These are phyloP conservation scores for Purshia tridentata DNA, from an alignment of 306 rosid genomes.

Conservation along the genomic window DNA sequence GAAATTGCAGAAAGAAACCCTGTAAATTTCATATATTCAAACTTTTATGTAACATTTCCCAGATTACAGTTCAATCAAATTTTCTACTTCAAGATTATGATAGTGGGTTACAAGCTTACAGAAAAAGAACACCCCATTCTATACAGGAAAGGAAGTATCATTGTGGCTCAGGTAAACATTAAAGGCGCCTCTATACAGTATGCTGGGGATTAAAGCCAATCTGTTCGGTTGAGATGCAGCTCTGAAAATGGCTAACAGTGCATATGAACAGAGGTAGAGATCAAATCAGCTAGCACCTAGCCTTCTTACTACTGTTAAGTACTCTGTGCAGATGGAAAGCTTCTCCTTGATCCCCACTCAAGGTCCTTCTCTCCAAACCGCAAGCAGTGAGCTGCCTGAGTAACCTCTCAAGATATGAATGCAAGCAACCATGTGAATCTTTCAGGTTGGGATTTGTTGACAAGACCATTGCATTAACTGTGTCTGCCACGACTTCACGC, in stretches of 20 bases:
- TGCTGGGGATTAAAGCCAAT: not conserved
- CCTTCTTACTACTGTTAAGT: slow-evolving; percentile 52
- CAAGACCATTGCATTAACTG: slow-evolving; percentile 83
- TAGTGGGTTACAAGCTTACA: slow-evolving; percentile 7
- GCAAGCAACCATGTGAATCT: slow-evolving; percentile 59
- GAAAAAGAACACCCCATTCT: slow-evolving; percentile 5
- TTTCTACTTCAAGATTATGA: not conserved
- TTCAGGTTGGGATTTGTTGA: slow-evolving; percentile 76
- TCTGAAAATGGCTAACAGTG: slow-evolving; percentile 12
- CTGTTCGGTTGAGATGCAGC: slow-evolving; percentile 15
- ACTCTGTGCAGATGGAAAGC: slow-evolving; percentile 76
- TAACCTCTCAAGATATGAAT: slow-evolving; percentile 74
- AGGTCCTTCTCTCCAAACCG: slow-evolving; percentile 70
- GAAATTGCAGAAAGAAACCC: not conserved
- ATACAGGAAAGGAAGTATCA: slow-evolving; percentile 1
- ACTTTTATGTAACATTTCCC: not conserved
- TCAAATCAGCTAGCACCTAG: slow-evolving; percentile 41
- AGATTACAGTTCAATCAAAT: not conserved
- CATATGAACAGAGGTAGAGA: slow-evolving; percentile 21
- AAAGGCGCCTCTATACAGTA: slow-evolving; percentile 23
- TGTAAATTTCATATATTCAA: not conserved
- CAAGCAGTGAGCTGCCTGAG: slow-evolving; percentile 90
- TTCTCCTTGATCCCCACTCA: slow-evolving; percentile 89
- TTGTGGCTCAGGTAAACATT: not conserved
- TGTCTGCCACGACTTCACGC: slow-evolving; percentile 94